Conservation (phyloP, 2,329 filamentous ascomycete genomes). For the Dactylellina cionopaga region DNA sequence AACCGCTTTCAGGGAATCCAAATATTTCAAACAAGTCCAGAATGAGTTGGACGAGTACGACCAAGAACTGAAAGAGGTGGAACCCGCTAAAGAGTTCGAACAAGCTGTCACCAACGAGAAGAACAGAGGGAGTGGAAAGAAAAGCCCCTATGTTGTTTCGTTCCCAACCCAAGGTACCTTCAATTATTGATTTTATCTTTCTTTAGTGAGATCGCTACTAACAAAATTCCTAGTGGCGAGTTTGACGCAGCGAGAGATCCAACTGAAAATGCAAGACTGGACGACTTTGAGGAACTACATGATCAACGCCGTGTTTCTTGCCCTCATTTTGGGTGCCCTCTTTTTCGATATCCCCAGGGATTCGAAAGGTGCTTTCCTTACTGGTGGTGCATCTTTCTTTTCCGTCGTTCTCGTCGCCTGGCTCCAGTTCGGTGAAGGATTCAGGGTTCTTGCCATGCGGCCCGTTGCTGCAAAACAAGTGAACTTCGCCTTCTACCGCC, state of each 20-base stretch:
- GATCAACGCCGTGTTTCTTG: slow-evolving; percentile 79
- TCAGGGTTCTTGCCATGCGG: slow-evolving; percentile 76
- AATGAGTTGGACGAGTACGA: slow-evolving; percentile 72
- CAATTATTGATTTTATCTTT: slow-evolving; percentile 59
- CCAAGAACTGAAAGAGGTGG: slow-evolving; percentile 67
- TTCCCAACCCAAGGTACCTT: slow-evolving; percentile 76
- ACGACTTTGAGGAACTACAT: slow-evolving; percentile 80
- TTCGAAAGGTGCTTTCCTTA: slow-evolving; percentile 71
- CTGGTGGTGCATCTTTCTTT: slow-evolving; percentile 74
- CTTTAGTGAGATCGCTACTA: background rate
- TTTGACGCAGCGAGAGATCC: slow-evolving; percentile 75
- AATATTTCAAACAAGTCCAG: slow-evolving; percentile 70
- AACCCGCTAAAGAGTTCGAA: slow-evolving; percentile 73
- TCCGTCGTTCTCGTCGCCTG: slow-evolving; percentile 73
- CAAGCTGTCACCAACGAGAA: slow-evolving; percentile 73
- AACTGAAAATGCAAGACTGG: slow-evolving; percentile 79
- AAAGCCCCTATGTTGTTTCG: slow-evolving; percentile 79
- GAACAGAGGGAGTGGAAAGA: slow-evolving; percentile 73
- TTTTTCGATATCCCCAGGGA: slow-evolving; percentile 75
- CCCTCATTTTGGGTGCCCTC: slow-evolving; percentile 78
- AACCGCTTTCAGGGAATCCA: slow-evolving; percentile 72
- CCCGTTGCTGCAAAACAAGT: slow-evolving; percentile 75
- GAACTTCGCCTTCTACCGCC: slow-evolving; percentile 76
- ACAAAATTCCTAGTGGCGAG: slow-evolving; percentile 35
- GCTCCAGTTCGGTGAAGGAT: slow-evolving; percentile 80